Evolutionary conservation across 805 yeast species (phyloP), one percentile per base, ranked within the genome.

Genomic region (Saturnispora halmiae): DNA sequence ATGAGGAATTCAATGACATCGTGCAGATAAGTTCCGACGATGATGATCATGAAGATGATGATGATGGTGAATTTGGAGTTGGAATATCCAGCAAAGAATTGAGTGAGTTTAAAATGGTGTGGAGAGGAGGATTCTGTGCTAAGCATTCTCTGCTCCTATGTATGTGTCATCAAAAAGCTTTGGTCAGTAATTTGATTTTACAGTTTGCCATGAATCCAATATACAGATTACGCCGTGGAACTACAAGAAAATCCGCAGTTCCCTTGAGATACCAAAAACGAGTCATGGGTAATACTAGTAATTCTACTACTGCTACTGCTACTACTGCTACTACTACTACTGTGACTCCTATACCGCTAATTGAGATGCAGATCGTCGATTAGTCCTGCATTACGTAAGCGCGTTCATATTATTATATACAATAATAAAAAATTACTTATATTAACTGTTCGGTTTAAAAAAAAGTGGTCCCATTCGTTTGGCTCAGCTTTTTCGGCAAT

Each of bases 111-210:
- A 32, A 28, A 4, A 18, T 38, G 20, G n/a, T 25, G 7, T 27
- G 53, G 30, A 34, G 47, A 21, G 44, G 49, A 27, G 40, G 55
- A 4, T 36, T 43, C 19, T 57, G 60, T 43, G 54, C 60, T 6
- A 52, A 49, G 27, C 61, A 58, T 37, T 51, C 53, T 19, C 40
- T 51, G 24, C 46, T 54, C 35, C 55, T 49, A 35, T 56, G 60
- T 42, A 42, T 46, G 8, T 53, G 57, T 36, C 42, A 44, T 21
- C 40, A 49, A 10, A 22, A 36, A 31, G 43, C 41, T 9, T 31
- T 46, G 8, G 41, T 47, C 29, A 48, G 43, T 34, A 41, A 40
- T 15, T 34, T 24, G 20, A 31, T 41, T 9, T 46, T 44, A 25
- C 44, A 44, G 18, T 36, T 44, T 18, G 49, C 47, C 13, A 38